phyloP scores from a whole-genome alignment of 345 rosid species.

The Jatropha curcas region DNA sequence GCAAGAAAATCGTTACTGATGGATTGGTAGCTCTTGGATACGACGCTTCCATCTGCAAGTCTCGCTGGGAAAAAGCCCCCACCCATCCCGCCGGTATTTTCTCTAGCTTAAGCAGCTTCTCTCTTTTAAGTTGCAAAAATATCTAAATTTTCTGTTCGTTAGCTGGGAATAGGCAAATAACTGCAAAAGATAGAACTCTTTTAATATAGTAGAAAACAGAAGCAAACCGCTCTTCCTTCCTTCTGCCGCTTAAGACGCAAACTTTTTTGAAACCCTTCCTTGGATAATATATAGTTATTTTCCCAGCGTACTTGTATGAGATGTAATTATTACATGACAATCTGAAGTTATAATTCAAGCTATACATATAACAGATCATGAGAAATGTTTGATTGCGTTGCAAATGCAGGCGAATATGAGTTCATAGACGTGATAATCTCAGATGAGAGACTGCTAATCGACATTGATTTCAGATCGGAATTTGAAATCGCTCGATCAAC shows the following conservation, averaged over 20 bases:
- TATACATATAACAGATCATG: not conserved
- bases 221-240: too few species aligned
- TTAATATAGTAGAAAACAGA: not conserved
- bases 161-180: not conserved
- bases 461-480: slow-evolving; percentile 91
- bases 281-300: not conserved
- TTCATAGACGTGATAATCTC: slow-evolving; percentile 77
- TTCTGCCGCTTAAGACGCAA: too few species aligned
- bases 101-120: slow-evolving; percentile 12
- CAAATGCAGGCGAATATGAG: slow-evolving; percentile 73
- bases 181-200: too few species aligned
- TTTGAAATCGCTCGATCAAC: slow-evolving; percentile 92
- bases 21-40: slow-evolving; percentile 63
- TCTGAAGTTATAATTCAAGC: not conserved
- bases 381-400: not conserved
- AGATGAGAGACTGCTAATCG: slow-evolving; percentile 69
- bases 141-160: not conserved
- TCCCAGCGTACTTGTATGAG: too few species aligned
- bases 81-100: slow-evolving; percentile 69
- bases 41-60: slow-evolving; percentile 75
- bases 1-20: slow-evolving; percentile 53
- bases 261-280: too few species aligned
- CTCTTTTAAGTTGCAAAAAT: not conserved
- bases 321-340: not conserved
- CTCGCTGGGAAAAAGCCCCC: slow-evolving; percentile 81